Conservation (phyloP, 177 flowering plant species). For the Vitis hybrid region DNA sequence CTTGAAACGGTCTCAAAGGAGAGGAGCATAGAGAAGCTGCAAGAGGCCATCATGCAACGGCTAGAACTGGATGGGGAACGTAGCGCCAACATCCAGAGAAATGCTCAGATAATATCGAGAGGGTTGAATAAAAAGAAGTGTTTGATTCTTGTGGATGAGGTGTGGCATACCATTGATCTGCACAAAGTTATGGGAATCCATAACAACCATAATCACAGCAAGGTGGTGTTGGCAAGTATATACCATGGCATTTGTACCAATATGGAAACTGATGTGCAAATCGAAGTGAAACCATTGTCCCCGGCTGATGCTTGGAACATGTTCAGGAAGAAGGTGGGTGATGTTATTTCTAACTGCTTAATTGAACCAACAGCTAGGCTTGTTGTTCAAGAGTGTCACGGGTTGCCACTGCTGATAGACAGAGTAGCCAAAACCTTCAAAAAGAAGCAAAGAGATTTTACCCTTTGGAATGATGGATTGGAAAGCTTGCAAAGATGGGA, state of each 20-base stretch:
- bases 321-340: slow-evolving; percentile 14
- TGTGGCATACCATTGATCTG: slow-evolving; percentile 3
- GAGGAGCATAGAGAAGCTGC: slow-evolving; percentile 3
- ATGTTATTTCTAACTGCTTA: not conserved
- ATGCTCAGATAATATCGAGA: slow-evolving; percentile 2
- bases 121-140: slow-evolving; percentile 12
- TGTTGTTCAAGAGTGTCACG: slow-evolving; percentile 16
- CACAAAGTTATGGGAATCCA: slow-evolving; percentile 1
- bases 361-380: slow-evolving; percentile 10
- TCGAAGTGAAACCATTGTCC: slow-evolving; percentile 13
- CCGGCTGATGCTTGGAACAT: slow-evolving; percentile 17
- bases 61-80: slow-evolving; percentile 10
- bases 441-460: not conserved
- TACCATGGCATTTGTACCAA: not conserved
- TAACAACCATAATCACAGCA: slow-evolving; percentile 1
- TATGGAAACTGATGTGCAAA: slow-evolving; percentile 3
- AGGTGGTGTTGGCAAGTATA: slow-evolving; percentile 23
- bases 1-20: slow-evolving; percentile 1
- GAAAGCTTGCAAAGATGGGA: slow-evolving; percentile 3
- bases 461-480: slow-evolving; percentile 3
- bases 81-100: not conserved
- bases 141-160: slow-evolving; percentile 23
- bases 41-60: slow-evolving; percentile 7
- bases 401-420: slow-evolving; percentile 11
- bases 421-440: slow-evolving; percentile 6